Base-by-base conservation (phyloP, 306 rosid genomes). In the Cucurbita pepo region DNA sequence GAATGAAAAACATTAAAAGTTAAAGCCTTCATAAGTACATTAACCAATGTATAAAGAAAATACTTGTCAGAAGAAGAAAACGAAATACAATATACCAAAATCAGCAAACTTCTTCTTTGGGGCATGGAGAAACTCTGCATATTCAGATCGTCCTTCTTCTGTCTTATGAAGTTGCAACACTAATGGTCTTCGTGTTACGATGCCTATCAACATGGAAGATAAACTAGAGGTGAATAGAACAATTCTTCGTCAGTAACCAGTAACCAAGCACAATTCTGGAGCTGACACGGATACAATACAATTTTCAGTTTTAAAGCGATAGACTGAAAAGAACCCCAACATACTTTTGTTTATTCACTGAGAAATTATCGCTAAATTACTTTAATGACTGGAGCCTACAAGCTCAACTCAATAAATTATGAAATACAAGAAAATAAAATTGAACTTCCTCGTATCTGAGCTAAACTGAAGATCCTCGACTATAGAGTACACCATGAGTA, bases 71-170 rank as follows among this genome's bases (percentile, higher is more conserved):
- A 40, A 30, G n/a, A 56, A 55, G 22, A 72, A 72, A 25, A 56
- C 19, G 66, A 53, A 5, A 76, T 0, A n/a, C 3, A 40, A 77
- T 75, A 54, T 82, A 91, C 99, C 97, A 30, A 91, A 95, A 87
- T 91, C 99, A 5, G 87, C 40, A 38, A 86, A 85, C 80, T 79
- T 89, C 90, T 76, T 89, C 82, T 88, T 88, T 2, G 97, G 95
- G 21, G 88, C 74, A 81, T 95, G 99, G 80, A 95, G 99, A 85
- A 95, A 95, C 85, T 95, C 99, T 4, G 97, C 97, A 78, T 95
- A 95, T 36, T 95, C 99, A 62, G 86, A 56, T 56, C 81, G 83
- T 56, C 97, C 97, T 1, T 79, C 59, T 0, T 85, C 97, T 8
- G 83, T 85, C 84, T 91, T 87, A 74, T 95, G 99, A 79, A 95